Conservation (phyloP, 371 early-diverging fungal genomes). For the Aphelidium insulamus region DNA sequence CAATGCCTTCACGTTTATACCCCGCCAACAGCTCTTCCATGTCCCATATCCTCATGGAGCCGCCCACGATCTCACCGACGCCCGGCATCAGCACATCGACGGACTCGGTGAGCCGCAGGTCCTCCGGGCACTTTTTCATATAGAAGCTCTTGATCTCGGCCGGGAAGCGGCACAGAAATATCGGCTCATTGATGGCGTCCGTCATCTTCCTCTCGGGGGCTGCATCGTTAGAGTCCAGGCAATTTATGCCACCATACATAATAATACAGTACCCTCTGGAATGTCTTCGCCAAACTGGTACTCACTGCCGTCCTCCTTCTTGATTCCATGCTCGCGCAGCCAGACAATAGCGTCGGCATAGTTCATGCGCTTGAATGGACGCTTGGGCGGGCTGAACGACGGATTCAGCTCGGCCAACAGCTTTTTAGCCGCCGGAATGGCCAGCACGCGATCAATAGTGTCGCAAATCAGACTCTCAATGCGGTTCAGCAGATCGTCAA, state of each 20-base stretch:
- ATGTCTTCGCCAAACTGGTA: constrained; percentile 98
- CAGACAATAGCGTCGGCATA: constrained; percentile 95
- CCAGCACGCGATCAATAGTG: constrained; percentile 60
- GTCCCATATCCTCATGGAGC: constrained; percentile 94
- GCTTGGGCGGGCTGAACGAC: constrained; percentile 50
- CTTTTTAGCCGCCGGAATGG: constrained; percentile 44
- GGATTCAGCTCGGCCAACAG: constrained; percentile 82
- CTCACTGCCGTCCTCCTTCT: constrained; percentile 66
- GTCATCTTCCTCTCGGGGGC: constrained; percentile 96
- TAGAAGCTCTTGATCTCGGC: constrained; percentile 99
- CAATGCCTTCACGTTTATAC: constrained; percentile 89
- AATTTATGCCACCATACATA: too few species aligned
- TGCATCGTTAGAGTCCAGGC: too few species aligned
- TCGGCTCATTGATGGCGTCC: constrained; percentile 87
- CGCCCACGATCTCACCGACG: constrained; percentile 99
- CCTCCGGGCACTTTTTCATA: constrained; percentile 78
- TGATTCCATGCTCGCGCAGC: constrained; percentile 73
- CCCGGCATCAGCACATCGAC: constrained; percentile 98
- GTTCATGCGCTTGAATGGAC: constrained; percentile 92
- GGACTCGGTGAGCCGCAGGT: constrained; percentile 76
- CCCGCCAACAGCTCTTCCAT: constrained; percentile 79
- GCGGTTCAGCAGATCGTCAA: constrained; percentile 70
- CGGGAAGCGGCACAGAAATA: constrained; percentile 94
- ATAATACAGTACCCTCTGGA: too few species aligned
- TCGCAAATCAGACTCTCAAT: constrained; percentile 83